Evolutionary conservation across 139 green algal species (phyloP), one percentile per base, ranked within the genome.

Genomic region (Marvania coccoides): DNA sequence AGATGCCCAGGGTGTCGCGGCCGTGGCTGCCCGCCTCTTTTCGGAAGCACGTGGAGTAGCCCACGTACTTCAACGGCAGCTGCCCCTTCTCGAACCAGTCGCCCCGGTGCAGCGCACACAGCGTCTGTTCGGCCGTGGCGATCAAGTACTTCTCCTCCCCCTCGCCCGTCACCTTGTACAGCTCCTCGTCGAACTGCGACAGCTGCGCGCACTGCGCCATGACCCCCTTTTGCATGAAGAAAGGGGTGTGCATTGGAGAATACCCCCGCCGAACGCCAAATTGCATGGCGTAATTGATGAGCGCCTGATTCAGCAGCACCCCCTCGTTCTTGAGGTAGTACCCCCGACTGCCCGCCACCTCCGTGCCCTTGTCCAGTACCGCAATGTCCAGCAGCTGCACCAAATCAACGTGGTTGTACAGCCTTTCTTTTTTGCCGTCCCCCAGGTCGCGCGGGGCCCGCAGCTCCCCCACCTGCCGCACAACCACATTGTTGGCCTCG

Each of bases 111-210:
- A 97, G 83, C 12, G 91, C 87, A 64, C 91, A 98, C 69, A 99
- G 77, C 24, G 93, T 93, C 85, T 99, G 95, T 81, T 99, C 95
- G 39, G 84, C 91, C 14, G 95, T 99, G 28, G 95, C 95, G 51
- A 99, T 98, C 59, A 99, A 70, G 73, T 98, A 99, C 86, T 99
- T 99, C 80, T 99, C 95, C 8, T 97, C 91, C 13, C 91, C 91
- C 69, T 99, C 94, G 67, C 73, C 75, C 26, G 76, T 76, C n/a
- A 94, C 86, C 65, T 91, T 87, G 84, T 99, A 99, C 47, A 99
- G 86, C 81, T 98, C 90, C 47, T 99, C 94, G 61, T 99, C 94
- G 72, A 98, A 99, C 78, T 99, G 88, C 37, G 67, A 75, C 36
- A 99, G 87, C 89, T 99, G 94, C n/a, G 95, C 94, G 74, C 91